A percentile compares a stretch with the other conserved stretches of the same genome.
phyloP scores from a whole-genome alignment of 768 basidiomycete species.

The Kwoniella pini region DNA sequence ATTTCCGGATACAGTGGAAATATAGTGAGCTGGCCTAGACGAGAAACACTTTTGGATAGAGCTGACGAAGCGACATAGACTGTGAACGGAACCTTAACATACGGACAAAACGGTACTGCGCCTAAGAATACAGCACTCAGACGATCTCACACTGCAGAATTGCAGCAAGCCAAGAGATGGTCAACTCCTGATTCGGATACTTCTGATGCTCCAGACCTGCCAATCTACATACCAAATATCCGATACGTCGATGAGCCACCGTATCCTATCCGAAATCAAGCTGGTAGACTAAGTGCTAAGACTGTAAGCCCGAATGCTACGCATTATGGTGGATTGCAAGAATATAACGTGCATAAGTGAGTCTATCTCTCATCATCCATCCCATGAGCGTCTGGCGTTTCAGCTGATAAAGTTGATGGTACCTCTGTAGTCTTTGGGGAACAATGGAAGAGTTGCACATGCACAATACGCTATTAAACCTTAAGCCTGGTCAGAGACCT shows the following conservation, averaged over 20 bases:
- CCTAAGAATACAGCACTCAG: conserved; percentile 17
- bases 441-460: conserved; percentile 71
- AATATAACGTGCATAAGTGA: conserved; percentile 37
- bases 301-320: conserved; percentile 73
- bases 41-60: background rate
- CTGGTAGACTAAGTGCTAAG: conserved; percentile 62
- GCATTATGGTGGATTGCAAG: conserved; percentile 62
- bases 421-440: conserved; percentile 35
- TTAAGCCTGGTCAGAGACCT: conserved; percentile 66
- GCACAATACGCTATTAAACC: conserved; percentile 61
- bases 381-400: too few species aligned
- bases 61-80: background rate
- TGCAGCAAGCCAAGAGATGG: background rate
- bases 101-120: conserved; percentile 16
- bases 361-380: too few species aligned
- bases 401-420: background rate
- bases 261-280: conserved; percentile 66
- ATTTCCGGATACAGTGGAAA: conserved; percentile 16
- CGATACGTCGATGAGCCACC: conserved; percentile 38
- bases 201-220: background rate
- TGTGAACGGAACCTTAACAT: conserved; percentile 8
- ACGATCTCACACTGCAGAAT: conserved; percentile 6
- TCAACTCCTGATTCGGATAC: background rate
- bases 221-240: conserved; percentile 3
- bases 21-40: too few species aligned